Base-by-base conservation (phyloP, 345 rosid species). In the Kandelia obovata region DNA sequence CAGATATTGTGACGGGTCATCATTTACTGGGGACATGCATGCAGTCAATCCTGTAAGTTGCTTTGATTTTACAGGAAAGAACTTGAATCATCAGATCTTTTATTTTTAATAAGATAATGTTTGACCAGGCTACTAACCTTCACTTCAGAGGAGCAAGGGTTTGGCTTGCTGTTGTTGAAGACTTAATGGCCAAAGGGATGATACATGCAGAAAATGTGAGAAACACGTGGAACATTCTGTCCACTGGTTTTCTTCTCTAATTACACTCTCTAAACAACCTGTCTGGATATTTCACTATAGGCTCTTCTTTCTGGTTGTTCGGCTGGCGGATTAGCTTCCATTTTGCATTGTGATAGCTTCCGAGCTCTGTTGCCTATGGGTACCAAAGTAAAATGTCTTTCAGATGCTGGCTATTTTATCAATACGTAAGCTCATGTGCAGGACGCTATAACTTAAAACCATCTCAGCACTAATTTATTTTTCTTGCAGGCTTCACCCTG, bases 331-430 rank as follows among this genome's bases (percentile, higher is more conserved):
- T 76, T 95, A 85, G 86, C 96, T 61, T 83, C 99, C 7, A 74
- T 95, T 73, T 74, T 95, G 85, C 96, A 95, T 63, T 95, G 99
- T 66, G 97, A 95, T 73, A 81, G 88, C 75, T 95, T 95, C 78
- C 82, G 81, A 55, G 85, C 88, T 67, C 81, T 92, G 51, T 78
- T 92, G 31, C 93, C 96, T 21, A 47, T 78, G 82, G 79, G 85
- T 21, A 68, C 96, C 76, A 90, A 83, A 76, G 98, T 92, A 53
- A 95, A 92, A 86, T 95, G 98, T 83, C 68, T 95, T 51, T 82
- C 96, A 62, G 99, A 95, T 85, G 99, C 94, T 82, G 98, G 99
- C 55, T 92, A 86, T 81, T 95, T 95, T 73, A 80, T 95, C 80
- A 87, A 90, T 62, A 82, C 69, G 99, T 95, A 90, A 84, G 96